phyloP scores from a whole-genome alignment of 2,329 filamentous ascomycete genomes.

The Pseudocercospora cruenta region DNA sequence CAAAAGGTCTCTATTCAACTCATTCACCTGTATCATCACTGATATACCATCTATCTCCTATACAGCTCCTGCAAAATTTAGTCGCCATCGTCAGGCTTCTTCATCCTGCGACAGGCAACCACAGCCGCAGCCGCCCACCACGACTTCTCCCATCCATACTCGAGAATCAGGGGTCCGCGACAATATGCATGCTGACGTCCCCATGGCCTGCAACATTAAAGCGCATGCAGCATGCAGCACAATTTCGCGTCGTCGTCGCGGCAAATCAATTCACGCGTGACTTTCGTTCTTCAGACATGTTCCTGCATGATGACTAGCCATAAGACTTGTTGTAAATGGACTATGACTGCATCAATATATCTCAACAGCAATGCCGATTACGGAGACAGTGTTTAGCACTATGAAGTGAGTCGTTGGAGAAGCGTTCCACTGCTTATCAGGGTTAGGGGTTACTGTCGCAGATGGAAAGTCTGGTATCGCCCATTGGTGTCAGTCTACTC shows the following conservation, averaged over 20 bases:
- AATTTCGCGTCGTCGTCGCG: background rate
- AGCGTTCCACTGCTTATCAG: background rate
- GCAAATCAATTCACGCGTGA: background rate
- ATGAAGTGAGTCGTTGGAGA: background rate
- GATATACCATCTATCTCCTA: background rate
- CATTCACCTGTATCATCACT: background rate
- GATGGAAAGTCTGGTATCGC: background rate
- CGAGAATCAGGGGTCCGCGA: constrained; percentile 5
- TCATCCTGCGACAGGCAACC: background rate
- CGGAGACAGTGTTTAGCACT: background rate
- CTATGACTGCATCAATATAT: background rate
- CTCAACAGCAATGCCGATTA: background rate
- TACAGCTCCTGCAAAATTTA: background rate
- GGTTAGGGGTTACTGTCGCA: background rate
- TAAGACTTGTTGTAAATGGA: background rate
- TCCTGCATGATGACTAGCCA: background rate
- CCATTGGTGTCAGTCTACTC: too few relatives aligned
- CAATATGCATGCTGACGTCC: constrained; percentile 1
- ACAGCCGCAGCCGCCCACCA: background rate
- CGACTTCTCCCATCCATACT: constrained; percentile 15
- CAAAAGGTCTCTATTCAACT: too few relatives aligned
- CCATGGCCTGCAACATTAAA: background rate
- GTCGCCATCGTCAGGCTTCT: constrained; percentile 3
- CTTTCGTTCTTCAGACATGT: background rate
- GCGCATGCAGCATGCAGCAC: constrained; percentile 1